phyloP scores from a whole-genome alignment of 768 basidiomycete species.

The Russula virescens region DNA sequence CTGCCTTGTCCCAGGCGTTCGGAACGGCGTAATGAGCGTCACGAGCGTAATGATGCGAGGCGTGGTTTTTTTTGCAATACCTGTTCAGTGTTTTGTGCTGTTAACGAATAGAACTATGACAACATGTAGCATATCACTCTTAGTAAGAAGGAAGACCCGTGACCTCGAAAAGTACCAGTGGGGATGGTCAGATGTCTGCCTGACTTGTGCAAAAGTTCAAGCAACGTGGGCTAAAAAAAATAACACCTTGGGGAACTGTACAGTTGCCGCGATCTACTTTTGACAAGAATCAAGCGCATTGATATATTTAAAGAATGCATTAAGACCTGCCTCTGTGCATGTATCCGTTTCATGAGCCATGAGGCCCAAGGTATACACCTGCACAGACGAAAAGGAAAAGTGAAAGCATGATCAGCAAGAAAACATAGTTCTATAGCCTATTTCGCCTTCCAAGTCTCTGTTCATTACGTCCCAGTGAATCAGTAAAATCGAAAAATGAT shows the following conservation, averaged over 20 bases:
- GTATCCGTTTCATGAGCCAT: slow-evolving; percentile 19
- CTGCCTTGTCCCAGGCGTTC: slow-evolving; percentile 32
- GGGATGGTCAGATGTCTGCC: slow-evolving; percentile 6
- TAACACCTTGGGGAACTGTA: slow-evolving; percentile 16
- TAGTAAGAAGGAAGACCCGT: slow-evolving; percentile 1
- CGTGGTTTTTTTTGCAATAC: slow-evolving; percentile 5
- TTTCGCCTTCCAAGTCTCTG: slow-evolving; percentile 20
- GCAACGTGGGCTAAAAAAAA: slow-evolving; percentile 4
- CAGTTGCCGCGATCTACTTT: slow-evolving; percentile 19
- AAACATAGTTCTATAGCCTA: slow-evolving; percentile 23
- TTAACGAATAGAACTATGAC: slow-evolving; percentile 7
- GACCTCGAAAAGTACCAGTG: background rate
- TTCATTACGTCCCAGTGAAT: slow-evolving; percentile 21
- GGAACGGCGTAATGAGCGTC: slow-evolving; percentile 5
- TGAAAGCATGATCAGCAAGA: slow-evolving; percentile 22
- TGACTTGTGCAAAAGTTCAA: slow-evolving; percentile 8
- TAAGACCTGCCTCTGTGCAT: slow-evolving; percentile 24
- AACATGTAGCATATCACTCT: slow-evolving; percentile 15
- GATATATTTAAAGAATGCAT: slow-evolving; percentile 23
- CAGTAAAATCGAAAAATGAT: slow-evolving; percentile 22
- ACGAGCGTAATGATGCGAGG: background rate
- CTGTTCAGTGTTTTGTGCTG: slow-evolving; percentile 8
- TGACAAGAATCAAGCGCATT: slow-evolving; percentile 23
- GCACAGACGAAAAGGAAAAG: slow-evolving; percentile 22
- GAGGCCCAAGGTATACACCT: slow-evolving; percentile 22